Conservation (phyloP, 2,329 filamentous ascomycete genomes). For the Helicocarpus griseus region DNA sequence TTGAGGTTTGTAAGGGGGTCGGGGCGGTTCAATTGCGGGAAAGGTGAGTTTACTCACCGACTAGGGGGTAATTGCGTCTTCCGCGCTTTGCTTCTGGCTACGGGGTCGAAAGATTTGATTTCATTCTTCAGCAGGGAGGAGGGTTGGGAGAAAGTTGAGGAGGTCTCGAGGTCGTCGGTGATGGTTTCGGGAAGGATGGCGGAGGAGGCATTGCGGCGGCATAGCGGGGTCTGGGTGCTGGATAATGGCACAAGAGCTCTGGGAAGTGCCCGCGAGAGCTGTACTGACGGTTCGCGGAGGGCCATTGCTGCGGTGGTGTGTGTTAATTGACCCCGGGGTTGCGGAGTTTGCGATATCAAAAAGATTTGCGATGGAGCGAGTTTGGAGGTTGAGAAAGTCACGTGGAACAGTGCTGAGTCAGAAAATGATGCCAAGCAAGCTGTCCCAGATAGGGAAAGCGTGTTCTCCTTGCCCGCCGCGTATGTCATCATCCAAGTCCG, state of each 20-base stretch:
- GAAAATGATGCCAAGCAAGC: constrained; percentile 7
- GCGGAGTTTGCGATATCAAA: background rate
- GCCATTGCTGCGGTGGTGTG: constrained; percentile 23
- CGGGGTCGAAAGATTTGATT: constrained; percentile 41
- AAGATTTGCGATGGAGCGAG: background rate
- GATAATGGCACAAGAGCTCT: constrained; percentile 24
- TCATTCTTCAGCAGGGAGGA: constrained; percentile 26
- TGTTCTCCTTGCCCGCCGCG: background rate
- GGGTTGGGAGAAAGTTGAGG: constrained; percentile 28
- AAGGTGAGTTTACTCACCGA: constrained; percentile 35
- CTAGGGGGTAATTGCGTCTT: constrained; percentile 39
- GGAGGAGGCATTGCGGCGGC: constrained; percentile 40
- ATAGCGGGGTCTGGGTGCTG: constrained; percentile 23
- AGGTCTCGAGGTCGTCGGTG: constrained; percentile 41
- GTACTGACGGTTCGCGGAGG: constrained; percentile 30
- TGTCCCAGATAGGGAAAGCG: background rate
- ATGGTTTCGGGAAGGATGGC: constrained; percentile 22
- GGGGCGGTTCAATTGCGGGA: background rate
- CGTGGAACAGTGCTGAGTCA: constrained; percentile 8
- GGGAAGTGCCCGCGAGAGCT: constrained; percentile 29
- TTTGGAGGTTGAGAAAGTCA: constrained; percentile 3
- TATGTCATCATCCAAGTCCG: no score
- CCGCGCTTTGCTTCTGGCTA: constrained; percentile 37
- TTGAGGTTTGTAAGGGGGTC: no score
- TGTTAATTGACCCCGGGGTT: background rate